phyloP scores from a whole-genome alignment of 2,329 filamentous ascomycete species.

The Canariomyces notabilis region DNA sequence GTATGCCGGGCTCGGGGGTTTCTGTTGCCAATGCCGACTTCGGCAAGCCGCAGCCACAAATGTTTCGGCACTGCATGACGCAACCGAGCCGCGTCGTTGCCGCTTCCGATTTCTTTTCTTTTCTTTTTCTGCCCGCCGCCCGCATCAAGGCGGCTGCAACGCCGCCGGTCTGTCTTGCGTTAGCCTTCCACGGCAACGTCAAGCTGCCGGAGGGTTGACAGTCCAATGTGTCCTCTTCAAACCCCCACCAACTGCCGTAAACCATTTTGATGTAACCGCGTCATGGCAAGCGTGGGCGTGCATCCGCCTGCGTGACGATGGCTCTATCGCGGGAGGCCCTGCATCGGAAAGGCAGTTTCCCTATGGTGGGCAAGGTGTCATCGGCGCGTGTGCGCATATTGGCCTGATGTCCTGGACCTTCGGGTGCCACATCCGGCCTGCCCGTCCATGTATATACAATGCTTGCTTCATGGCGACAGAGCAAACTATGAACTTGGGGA shows the following conservation, averaged over 20 bases:
- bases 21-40: conserved; percentile 11
- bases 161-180: conserved; percentile 3
- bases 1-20: background rate
- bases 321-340: conserved; percentile 15
- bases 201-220: conserved; percentile 8
- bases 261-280: conserved; percentile 1
- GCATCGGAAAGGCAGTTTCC: conserved; percentile 11
- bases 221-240: conserved; percentile 18
- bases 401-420: conserved; percentile 9
- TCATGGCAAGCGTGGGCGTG: conserved; percentile 18
- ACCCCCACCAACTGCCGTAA: conserved; percentile 22
- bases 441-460: conserved; percentile 13
- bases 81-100: conserved; percentile 1
- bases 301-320: conserved; percentile 19
- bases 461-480: conserved; percentile 17
- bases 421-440: conserved; percentile 24
- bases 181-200: conserved; percentile 8
- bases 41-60: background rate
- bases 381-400: conserved; percentile 14
- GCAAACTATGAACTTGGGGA: conserved; percentile 3
- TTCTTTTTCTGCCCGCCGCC: background rate
- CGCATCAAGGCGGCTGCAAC: background rate
- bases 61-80: conserved; percentile 6
- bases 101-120: conserved; percentile 18
- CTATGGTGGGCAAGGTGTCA: conserved; percentile 13